A percentile compares a stretch with the other conserved stretches of the same genome.
phyloP scores from a whole-genome alignment of 1,284 basidiomycete genomes.

The Heterobasidion irregulare region DNA sequence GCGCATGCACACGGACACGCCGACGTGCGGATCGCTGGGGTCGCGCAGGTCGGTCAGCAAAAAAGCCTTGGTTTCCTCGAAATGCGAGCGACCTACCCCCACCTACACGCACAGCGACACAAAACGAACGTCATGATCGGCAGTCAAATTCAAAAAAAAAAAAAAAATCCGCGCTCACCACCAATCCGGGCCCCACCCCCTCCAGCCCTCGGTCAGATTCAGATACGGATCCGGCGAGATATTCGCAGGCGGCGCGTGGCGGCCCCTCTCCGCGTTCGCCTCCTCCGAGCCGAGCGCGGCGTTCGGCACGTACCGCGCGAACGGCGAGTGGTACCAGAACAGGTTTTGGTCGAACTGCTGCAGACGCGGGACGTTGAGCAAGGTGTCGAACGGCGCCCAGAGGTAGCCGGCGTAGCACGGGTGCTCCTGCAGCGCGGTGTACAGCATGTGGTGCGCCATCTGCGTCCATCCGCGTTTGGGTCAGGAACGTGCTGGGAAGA shows the following conservation, averaged over 20 bases:
- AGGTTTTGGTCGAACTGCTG: conserved; percentile 33
- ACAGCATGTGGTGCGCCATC: conserved; percentile 48
- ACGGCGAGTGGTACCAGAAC: conserved; percentile 45
- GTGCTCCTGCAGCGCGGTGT: conserved; percentile 33
- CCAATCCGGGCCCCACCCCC: conserved; percentile 33
- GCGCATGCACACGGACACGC: conserved; percentile 31
- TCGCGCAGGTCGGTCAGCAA: not conserved
- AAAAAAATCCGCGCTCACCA: conserved; percentile 29
- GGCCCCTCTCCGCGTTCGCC: conserved; percentile 14
- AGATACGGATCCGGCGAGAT: conserved; percentile 31
- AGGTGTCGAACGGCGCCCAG: conserved; percentile 43
- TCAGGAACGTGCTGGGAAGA: not conserved
- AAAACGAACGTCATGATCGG: not conserved
- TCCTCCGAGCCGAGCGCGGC: conserved; percentile 19
- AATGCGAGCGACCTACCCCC: conserved; percentile 22
- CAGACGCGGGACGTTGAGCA: conserved; percentile 40
- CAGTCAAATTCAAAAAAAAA: no score
- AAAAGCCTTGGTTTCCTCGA: not conserved
- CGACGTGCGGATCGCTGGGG: conserved; percentile 33
- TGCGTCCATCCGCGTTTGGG: conserved; percentile 6
- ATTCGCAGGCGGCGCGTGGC: conserved; percentile 26
- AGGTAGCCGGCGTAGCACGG: conserved; percentile 42
- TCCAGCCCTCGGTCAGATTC: conserved; percentile 27
- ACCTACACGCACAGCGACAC: conserved; percentile 18
- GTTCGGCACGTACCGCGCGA: conserved; percentile 32